Conservation (phyloP, 768 basidiomycete species). For the Boletellus ananas region DNA sequence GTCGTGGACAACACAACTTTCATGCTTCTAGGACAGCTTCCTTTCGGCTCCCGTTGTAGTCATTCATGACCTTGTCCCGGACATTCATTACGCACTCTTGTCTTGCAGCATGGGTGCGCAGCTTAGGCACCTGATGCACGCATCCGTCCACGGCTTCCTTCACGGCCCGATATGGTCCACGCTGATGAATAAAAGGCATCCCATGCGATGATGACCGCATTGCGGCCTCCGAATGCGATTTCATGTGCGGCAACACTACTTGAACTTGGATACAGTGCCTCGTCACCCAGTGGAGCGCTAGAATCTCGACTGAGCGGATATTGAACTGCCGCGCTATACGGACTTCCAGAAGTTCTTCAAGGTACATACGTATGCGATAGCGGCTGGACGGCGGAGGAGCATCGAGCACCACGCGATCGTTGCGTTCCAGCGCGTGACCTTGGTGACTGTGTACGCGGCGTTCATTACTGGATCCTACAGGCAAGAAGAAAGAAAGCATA, state of each 20-base stretch:
- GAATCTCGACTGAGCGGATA: slow-evolving; percentile 33
- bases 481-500: slow-evolving; percentile 3
- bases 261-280: slow-evolving; percentile 14
- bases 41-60: not conserved
- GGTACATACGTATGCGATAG: slow-evolving; percentile 16
- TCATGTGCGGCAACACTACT: slow-evolving; percentile 15
- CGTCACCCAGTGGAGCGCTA: slow-evolving; percentile 19
- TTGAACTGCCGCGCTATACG: slow-evolving; percentile 27
- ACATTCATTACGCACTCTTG: slow-evolving; percentile 8
- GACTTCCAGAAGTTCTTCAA: slow-evolving; percentile 25
- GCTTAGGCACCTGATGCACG: slow-evolving; percentile 18
- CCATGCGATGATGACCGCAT: slow-evolving; percentile 6
- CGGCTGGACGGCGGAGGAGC: slow-evolving; percentile 10
- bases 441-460: slow-evolving; percentile 9
- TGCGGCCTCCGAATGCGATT: slow-evolving; percentile 1
- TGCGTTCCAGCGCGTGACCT: slow-evolving; percentile 9
- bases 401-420: slow-evolving; percentile 21
- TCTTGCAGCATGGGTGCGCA: slow-evolving; percentile 5
- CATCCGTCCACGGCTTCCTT: slow-evolving; percentile 10
- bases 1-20: slow-evolving; percentile 10
- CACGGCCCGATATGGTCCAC: slow-evolving; percentile 7
- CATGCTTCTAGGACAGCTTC: slow-evolving; percentile 26
- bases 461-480: slow-evolving; percentile 22
- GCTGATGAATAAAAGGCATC: not conserved
- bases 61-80: not conserved